Base-by-base conservation (phyloP, 2,329 filamentous ascomycete genomes). In the Aspergillus brunneoviolaceus region DNA sequence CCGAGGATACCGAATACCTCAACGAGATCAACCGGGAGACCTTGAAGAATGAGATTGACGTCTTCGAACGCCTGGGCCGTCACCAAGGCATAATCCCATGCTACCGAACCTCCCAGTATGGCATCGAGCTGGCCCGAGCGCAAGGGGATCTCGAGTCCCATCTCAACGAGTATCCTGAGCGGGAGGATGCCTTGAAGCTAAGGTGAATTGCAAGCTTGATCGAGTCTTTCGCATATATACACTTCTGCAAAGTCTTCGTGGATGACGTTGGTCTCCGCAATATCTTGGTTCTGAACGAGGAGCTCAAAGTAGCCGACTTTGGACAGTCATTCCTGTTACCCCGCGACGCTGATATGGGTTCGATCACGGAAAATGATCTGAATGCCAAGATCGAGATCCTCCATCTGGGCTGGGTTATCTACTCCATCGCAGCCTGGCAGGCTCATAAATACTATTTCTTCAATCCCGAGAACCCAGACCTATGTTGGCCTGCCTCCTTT, bases 1-100 rank as follows among this genome's bases (percentile, higher is more conserved):
- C 78, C 31, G 49, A 51, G 5, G 48, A 63, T 53, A n/a, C 51
- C 19, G 59, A 65, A 19, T 74, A 67, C 25, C 58, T 67, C 47
- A 66, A 67, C 47, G 50, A 66, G 25, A 61, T 64, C 4, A 69
- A 67, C 11, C 55, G 48, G 49, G 21, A 63, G 55, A 61, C 48
- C 27, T 54, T 67, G 33, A 52, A 64, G 21, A 64, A 64, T 48
- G 64, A 67, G 56, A 62, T 63, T 12, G 14, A 62, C 47, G 58
- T 60, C 33, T 65, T 62, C 29, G 16, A 67, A 49, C 61, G 64
- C 14, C 59, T 67, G 14, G 64, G 61, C 29, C 55, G 31, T 48
- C 39, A 61, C 52, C n/a, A 63, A 52, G 65, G 64, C 27, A 63
- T 65, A 25, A 64, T 65, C 27, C 19, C 58, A 16, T 66, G 35